phyloP scores from a whole-genome alignment of 805 yeast species.

The Pichia paraexigua region DNA sequence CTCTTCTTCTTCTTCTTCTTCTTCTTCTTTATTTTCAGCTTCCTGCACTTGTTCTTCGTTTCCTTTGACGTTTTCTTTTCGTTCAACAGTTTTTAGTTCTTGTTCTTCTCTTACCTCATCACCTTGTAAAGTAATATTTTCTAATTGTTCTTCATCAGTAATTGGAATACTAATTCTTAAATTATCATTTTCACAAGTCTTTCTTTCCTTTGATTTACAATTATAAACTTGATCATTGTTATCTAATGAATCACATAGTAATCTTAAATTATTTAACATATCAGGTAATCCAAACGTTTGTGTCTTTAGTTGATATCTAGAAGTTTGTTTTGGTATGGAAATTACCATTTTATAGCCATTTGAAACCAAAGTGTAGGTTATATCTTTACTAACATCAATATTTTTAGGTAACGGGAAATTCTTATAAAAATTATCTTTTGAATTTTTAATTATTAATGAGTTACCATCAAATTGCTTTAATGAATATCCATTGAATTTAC shows the following conservation, averaged over 20 bases:
- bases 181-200: neutral
- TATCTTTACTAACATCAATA: constrained; percentile 12
- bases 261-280: neutral
- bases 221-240: neutral
- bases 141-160: neutral
- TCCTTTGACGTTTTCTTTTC: neutral
- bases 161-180: constrained; percentile 1
- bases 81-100: neutral
- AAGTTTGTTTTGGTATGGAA: constrained; percentile 11
- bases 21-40: neutral
- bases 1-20: neutral
- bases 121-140: neutral
- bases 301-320: neutral
- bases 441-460: constrained; percentile 16
- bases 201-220: neutral
- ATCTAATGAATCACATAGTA: neutral
- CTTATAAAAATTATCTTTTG: constrained; percentile 17
- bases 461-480: constrained; percentile 14
- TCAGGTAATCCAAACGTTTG: neutral
- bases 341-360: constrained; percentile 18
- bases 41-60: neutral
- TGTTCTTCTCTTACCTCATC: neutral
- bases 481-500: constrained; percentile 19
- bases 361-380: constrained; percentile 13
- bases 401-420: constrained; percentile 20